Conservation (phyloP, 306 rosid genomes). For the Vigna mungo region DNA sequence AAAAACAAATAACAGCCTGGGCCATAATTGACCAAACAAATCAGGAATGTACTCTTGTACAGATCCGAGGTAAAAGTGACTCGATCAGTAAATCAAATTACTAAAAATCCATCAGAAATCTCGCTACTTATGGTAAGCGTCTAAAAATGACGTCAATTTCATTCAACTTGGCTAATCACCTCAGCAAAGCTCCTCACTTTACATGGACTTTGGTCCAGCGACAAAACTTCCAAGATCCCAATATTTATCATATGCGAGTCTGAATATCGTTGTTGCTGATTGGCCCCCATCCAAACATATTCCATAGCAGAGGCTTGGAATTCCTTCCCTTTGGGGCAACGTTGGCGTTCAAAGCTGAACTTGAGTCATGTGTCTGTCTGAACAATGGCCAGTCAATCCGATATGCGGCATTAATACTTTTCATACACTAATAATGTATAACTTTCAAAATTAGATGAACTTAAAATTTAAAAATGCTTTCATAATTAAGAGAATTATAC, state of each 20-base stretch:
- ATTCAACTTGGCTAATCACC: slow-evolving; percentile 52
- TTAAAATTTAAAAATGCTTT: neutral
- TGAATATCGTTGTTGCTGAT: slow-evolving; percentile 37
- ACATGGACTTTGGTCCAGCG: slow-evolving; percentile 51
- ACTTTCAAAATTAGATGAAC: slow-evolving; percentile 11
- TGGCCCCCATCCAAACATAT: slow-evolving; percentile 55
- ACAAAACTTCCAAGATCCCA: slow-evolving; percentile 50
- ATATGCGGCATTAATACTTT: slow-evolving; percentile 46
- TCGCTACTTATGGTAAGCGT: slow-evolving; percentile 33
- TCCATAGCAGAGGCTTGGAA: slow-evolving; percentile 41
- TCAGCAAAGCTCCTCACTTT: slow-evolving; percentile 46
- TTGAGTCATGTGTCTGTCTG: slow-evolving; percentile 47
- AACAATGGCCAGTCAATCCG: slow-evolving; percentile 53
- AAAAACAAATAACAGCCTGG: slow-evolving; percentile 9
- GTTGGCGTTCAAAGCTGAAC: slow-evolving; percentile 49
- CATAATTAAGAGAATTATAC: neutral
- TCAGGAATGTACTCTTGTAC: slow-evolving; percentile 33
- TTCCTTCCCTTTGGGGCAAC: slow-evolving; percentile 35
- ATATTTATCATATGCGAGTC: slow-evolving; percentile 51
- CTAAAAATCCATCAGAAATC: slow-evolving; percentile 28
- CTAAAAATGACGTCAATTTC: slow-evolving; percentile 39
- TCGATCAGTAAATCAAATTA: slow-evolving; percentile 38
- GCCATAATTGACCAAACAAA: slow-evolving; percentile 20
- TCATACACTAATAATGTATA: slow-evolving; percentile 51
- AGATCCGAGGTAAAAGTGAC: slow-evolving; percentile 35